Base-by-base conservation (phyloP, 2,329 filamentous ascomycete species). In the Emmonsiellopsis sp. region DNA sequence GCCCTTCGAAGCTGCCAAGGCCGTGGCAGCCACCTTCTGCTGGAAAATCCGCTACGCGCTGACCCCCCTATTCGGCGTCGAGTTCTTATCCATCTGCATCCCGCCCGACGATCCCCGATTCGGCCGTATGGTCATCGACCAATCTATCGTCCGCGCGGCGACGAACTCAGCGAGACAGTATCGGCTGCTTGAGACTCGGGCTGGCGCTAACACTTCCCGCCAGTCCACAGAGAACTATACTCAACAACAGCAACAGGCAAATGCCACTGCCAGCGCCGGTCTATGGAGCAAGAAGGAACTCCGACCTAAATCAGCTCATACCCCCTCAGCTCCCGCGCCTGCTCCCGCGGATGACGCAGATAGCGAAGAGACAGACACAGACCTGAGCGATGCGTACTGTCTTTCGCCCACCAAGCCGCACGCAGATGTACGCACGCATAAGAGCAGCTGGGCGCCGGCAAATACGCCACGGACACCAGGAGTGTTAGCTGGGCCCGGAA, bases 11-110 rank as follows among this genome's bases (percentile, higher is more conserved):
- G 94, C 90, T 60, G 93, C 93, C 46, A 86, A 81, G 69, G 90
- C 89, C 9, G 76, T 98, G 50, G 94, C 91, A 63, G 81, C 88
- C 3, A 96, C 88, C 0, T 97, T 97, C 68, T 97, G 92, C 72
- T 83, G 85, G 67, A 74, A 80, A 37, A 94, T 98, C 57, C 85
- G 92, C 11, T 85, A 85, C 54, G 91, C 87, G 0, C 74, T 98
- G 52, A 93, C 93, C 7, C 93, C 93, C 5, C 77, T 98, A 55
- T 98, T 98, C 67, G 93, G 93, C 0, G 80, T 83, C 10, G 79
- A 83, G 42, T 98, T 98, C 66, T 84, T 88, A 2, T 75, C 77
- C 2, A 71, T 82, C 45, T 98, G 93, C 67, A 72, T 85, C 11
- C 77, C 71, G 1, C 82, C 83, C 1, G 75, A 79, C n/a, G 76